Evolutionary conservation across 2,329 filamentous ascomycete genomes (phyloP).

Genomic region (Colletotrichum lupini): DNA sequence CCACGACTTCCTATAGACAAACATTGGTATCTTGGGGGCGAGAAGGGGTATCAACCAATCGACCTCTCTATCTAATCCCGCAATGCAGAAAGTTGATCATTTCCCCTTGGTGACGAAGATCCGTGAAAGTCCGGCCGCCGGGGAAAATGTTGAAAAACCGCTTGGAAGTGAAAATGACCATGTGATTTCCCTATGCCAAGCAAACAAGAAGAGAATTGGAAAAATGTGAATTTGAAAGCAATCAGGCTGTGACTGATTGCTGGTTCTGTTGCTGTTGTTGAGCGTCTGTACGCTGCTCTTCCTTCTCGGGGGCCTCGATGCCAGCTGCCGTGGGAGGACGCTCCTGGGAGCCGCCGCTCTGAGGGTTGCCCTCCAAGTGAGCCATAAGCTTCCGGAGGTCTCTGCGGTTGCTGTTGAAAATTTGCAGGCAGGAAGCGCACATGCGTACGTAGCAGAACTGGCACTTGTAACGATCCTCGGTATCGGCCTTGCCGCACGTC

Average conservation of each 20-base stretch:
- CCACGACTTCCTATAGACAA: slow-evolving; percentile 8
- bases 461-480: slow-evolving; percentile 58
- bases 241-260: neutral
- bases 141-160: neutral
- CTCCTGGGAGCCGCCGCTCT: neutral
- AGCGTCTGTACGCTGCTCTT: neutral
- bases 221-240: neutral
- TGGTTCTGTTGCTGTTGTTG: neutral
- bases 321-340: neutral
- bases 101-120: neutral
- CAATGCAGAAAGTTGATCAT: slow-evolving; percentile 10
- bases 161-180: neutral
- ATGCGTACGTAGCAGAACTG: slow-evolving; percentile 63
- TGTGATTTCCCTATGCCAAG: slow-evolving; percentile 17
- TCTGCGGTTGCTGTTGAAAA: slow-evolving; percentile 52
- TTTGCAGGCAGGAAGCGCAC: slow-evolving; percentile 59
- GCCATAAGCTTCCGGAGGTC: slow-evolving; percentile 56
- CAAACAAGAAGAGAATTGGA: neutral
- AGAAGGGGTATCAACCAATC: slow-evolving; percentile 27
- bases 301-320: neutral
- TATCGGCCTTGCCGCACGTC: slow-evolving; percentile 59
- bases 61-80: slow-evolving; percentile 31
- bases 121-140: neutral
- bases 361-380: slow-evolving; percentile 40
- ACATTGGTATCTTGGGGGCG: slow-evolving; percentile 16